Evolutionary conservation across 345 rosid genomes (phyloP).

Genomic region (Durio zibethinus): DNA sequence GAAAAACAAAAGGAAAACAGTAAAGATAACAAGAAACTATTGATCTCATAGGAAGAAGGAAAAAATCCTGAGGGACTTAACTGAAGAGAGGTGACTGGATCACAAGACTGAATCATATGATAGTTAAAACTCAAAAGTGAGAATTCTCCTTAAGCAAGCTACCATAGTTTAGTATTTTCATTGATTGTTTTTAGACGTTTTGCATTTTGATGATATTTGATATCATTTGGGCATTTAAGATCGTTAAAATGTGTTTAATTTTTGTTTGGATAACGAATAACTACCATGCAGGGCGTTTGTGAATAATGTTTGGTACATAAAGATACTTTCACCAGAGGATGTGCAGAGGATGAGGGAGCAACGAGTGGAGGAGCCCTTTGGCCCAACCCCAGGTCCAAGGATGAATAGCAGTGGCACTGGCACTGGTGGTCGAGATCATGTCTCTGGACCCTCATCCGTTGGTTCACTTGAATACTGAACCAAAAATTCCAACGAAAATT

Average conservation of each 20-base stretch:
- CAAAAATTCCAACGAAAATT: background rate
- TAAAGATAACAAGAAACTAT: no score
- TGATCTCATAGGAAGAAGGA: background rate
- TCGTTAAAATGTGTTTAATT: background rate
- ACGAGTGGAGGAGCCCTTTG: slow-evolving; percentile 31
- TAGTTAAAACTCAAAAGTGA: background rate
- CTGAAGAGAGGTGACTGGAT: background rate
- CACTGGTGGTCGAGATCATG: background rate
- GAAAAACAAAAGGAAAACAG: background rate
- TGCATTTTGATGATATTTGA: background rate
- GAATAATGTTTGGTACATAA: slow-evolving; percentile 64
- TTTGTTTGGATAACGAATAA: background rate
- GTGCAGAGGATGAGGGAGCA: slow-evolving; percentile 57
- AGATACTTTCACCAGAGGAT: slow-evolving; percentile 49
- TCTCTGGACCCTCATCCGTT: background rate
- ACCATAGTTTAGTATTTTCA: background rate
- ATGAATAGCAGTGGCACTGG: background rate
- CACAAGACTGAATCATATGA: background rate
- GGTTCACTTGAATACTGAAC: no score
- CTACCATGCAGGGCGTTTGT: slow-evolving; percentile 34
- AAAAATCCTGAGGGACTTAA: background rate
- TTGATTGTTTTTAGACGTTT: background rate
- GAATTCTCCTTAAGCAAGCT: background rate
- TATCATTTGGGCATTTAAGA: background rate
- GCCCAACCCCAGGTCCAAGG: slow-evolving; percentile 30